A percentile compares a stretch with the other conserved stretches of the same genome.
These are phyloP conservation scores for Hyaloscypha finlandica DNA, from an alignment of 495 filamentous ascomycete genomes.

Conservation along the genomic window DNA sequence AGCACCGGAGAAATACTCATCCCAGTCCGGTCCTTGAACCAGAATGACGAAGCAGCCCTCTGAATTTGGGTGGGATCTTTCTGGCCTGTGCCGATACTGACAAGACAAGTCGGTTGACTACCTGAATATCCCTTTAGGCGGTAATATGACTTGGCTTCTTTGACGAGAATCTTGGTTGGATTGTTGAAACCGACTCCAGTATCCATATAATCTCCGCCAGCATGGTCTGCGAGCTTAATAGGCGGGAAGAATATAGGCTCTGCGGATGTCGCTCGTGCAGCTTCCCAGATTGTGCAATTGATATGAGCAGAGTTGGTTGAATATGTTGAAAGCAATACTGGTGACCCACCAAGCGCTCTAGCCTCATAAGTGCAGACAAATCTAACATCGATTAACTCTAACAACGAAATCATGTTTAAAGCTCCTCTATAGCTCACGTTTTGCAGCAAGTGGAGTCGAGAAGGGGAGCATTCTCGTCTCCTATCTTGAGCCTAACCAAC, in stretches of 20 bases:
- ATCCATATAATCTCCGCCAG: not conserved
- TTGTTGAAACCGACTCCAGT: not conserved
- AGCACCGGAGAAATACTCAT: not conserved
- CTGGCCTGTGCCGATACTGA: not conserved
- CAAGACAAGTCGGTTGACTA: not conserved
- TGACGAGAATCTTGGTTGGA: not conserved
- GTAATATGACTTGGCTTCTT: not conserved
- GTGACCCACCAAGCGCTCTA: not conserved
- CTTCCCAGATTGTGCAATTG: not conserved
- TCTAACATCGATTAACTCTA: not conserved
- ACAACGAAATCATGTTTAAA: too few relatives aligned
- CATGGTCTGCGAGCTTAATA: not conserved
- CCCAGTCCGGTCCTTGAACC: not conserved
- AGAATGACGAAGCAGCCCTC: too few relatives aligned
- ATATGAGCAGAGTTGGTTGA: not conserved
- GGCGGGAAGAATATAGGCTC: not conserved
- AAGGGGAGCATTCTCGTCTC: too few relatives aligned
- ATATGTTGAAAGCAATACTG: not conserved
- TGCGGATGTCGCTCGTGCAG: too few relatives aligned
- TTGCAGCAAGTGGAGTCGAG: too few relatives aligned
- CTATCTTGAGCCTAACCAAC: too few relatives aligned
- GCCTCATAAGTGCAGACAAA: not conserved
- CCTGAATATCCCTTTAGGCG: not conserved
- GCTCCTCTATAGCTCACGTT: too few relatives aligned
- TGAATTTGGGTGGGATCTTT: not conserved